Base-by-base conservation (phyloP, 331 rosid genomes). In the Arachis monticola region DNA sequence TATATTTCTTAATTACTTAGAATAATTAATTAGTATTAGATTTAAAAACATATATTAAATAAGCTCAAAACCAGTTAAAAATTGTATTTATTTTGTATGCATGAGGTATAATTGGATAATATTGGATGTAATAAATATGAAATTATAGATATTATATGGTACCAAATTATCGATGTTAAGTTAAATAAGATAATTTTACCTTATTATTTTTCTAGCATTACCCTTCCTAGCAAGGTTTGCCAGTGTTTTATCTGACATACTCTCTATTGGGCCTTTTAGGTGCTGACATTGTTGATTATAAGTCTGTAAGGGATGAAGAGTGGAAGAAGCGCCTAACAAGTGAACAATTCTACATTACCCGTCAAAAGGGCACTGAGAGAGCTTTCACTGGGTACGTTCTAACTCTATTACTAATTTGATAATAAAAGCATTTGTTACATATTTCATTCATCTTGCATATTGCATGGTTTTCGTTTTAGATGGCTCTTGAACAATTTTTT, bases 281-380 rank as follows among this genome's bases (percentile, higher is more conserved):
- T 77, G 64, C 85, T 55, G 87, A 79, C 48, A 35, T 66, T 14
- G 78, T 73, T 31, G 95, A 88, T 74, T 85, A 83, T 63, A 94
- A 85, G 66, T 85, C 94, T 30, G 2, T 89, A 50, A 86, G 93
- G 55, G 73, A 79, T 47, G 85, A 79, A 41, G 93, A 88, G 67
- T 91, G 97, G 98, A 91, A 88, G 91, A 87, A 83, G 81, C 77
- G 73, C 70, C 84, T 94, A 22, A 87, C 90, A 1, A 55, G 69
- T 61, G 93, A 91, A 53, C 98, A 94, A 51, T 94, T 87, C 79
- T 82, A 84, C 71, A 14, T 94, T 76, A 87, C 97, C 73, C 96
- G 98, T 62, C 76, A 88, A 77, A 91, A 90, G 82, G 98, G 98
- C 60, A 94, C 98, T 6, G 98, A 94, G 75, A 91, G 98, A 83